phyloP scores from a whole-genome alignment of 2,329 filamentous ascomycete species.

The Penicillium sp. region DNA sequence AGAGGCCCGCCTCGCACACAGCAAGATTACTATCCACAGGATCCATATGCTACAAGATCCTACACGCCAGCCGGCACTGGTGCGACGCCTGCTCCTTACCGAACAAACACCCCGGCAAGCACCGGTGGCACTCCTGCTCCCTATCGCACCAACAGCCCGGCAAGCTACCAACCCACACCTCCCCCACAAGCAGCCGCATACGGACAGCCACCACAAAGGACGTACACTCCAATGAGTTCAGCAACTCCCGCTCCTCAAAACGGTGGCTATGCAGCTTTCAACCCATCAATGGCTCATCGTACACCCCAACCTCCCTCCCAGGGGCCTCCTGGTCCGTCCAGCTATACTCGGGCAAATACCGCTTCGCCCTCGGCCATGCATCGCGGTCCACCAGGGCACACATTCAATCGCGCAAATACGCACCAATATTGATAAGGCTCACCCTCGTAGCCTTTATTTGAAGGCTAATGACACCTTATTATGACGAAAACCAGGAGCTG shows the following conservation, averaged over 20 bases:
- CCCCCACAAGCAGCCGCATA: slow-evolving; percentile 6
- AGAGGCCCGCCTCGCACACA: neutral
- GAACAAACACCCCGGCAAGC: slow-evolving; percentile 20
- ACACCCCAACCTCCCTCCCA: slow-evolving; percentile 10
- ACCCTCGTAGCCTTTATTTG: neutral
- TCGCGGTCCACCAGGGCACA: slow-evolving; percentile 20
- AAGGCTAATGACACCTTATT: slow-evolving; percentile 6
- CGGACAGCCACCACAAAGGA: slow-evolving; percentile 11
- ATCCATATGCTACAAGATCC: slow-evolving; percentile 7
- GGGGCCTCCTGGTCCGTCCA: slow-evolving; percentile 13
- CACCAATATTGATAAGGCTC: slow-evolving; percentile 18
- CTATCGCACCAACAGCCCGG: slow-evolving; percentile 17
- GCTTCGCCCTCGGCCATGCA: slow-evolving; percentile 26
- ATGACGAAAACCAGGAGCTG: slow-evolving; percentile 29
- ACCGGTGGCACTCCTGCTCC: slow-evolving; percentile 4
- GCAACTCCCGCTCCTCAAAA: slow-evolving; percentile 13
- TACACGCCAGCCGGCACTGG: slow-evolving; percentile 15
- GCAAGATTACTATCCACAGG: slow-evolving; percentile 3
- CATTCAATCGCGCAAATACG: slow-evolving; percentile 27
- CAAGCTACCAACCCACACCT: slow-evolving; percentile 16
- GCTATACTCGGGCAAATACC: slow-evolving; percentile 22
- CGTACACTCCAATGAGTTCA: slow-evolving; percentile 16
- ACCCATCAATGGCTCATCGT: slow-evolving; percentile 16
- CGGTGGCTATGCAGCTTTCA: slow-evolving; percentile 26
- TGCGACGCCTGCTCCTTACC: slow-evolving; percentile 6